Percentiles rank a stretch among this genome's conserved stretches.
phyloP scores from a whole-genome alignment of 202 grass and related monocot species.

The Musa balbisiana region DNA sequence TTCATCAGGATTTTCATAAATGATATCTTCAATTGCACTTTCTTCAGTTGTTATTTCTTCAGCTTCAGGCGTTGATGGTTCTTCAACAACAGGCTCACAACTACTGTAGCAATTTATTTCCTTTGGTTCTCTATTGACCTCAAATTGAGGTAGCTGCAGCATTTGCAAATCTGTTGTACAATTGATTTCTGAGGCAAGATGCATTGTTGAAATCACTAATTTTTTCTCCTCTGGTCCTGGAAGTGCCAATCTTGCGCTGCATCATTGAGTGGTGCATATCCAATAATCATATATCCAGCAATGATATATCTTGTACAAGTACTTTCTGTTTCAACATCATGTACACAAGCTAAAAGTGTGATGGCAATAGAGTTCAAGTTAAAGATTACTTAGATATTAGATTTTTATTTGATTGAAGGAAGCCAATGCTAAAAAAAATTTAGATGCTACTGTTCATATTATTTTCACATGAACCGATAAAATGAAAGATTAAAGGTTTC shows the following conservation, averaged over 20 bases:
- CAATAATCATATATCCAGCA: neutral
- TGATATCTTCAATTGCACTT: slow-evolving; percentile 57
- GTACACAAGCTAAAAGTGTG: neutral
- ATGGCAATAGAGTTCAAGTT: neutral
- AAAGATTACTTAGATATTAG: no score
- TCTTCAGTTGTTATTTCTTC: slow-evolving; percentile 41
- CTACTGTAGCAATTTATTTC: slow-evolving; percentile 26
- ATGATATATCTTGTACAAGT: neutral
- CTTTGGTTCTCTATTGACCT: slow-evolving; percentile 19
- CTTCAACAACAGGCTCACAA: slow-evolving; percentile 64
- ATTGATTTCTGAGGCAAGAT: slow-evolving; percentile 21
- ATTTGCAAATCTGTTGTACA: slow-evolving; percentile 18
- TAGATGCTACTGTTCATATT: no score
- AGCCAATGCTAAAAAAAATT: no score
- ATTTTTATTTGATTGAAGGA: no score
- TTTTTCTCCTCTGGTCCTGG: slow-evolving; percentile 55
- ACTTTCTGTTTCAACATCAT: neutral
- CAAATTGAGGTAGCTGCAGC: slow-evolving; percentile 25
- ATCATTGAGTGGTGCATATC: slow-evolving; percentile 10
- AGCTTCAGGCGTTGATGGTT: slow-evolving; percentile 65
- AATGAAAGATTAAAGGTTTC: no score
- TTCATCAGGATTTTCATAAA: slow-evolving; percentile 60
- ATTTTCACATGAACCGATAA: no score
- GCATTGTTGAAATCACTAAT: slow-evolving; percentile 28
- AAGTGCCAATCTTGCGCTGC: slow-evolving; percentile 76